These are phyloP conservation scores for Eimeria mitis DNA, from an alignment of 169 alveolate genomes.

Conservation along the genomic window DNA sequence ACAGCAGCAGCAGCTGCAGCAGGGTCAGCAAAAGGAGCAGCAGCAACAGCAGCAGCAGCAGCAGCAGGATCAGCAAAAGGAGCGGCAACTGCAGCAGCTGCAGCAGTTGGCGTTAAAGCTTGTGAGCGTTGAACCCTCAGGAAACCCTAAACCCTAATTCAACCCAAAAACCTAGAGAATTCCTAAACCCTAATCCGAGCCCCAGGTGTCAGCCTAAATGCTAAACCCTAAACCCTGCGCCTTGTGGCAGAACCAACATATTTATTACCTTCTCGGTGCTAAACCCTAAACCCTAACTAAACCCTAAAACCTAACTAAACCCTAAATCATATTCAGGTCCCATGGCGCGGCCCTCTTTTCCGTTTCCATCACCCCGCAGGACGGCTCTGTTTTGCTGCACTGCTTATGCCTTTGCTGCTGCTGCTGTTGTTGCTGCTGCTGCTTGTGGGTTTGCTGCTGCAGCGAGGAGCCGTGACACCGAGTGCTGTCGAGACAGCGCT, in stretches of 20 bases:
- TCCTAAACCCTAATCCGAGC: background rate
- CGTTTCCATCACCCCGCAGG: background rate
- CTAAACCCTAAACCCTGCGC: background rate
- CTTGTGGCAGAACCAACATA: background rate
- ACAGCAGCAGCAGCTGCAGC: background rate
- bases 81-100: no score
- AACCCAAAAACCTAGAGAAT: background rate
- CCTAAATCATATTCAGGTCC: background rate
- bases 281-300: background rate
- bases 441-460: no score
- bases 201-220: no score
- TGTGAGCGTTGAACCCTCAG: no score
- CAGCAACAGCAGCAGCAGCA: no score
- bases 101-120: background rate
- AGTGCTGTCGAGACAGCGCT: background rate
- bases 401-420: background rate
- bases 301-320: no score
- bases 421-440: no score
- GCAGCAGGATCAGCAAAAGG: no score
- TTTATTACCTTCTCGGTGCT: background rate
- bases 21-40: no score
- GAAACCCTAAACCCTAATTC: background rate
- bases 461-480: slow-evolving; percentile 19
- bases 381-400: background rate
- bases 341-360: background rate